These are phyloP conservation scores for Chaetomium fimeti DNA, from an alignment of 495 filamentous ascomycete species.

Conservation along the genomic window DNA sequence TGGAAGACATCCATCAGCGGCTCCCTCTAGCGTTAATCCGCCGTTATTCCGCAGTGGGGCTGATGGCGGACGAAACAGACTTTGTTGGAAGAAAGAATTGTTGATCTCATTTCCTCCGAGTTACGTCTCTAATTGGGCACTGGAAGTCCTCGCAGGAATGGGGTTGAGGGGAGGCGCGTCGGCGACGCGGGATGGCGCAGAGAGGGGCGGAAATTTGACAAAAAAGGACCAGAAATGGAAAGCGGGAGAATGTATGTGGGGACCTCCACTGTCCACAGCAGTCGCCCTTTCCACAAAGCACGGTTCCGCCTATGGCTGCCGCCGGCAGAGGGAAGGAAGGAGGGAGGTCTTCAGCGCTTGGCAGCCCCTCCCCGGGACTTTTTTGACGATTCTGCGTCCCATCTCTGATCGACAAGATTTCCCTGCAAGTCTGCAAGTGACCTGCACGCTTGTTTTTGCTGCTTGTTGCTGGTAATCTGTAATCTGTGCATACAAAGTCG, in stretches of 20 bases:
- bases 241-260: conserved; percentile 9
- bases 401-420: conserved; percentile 3
- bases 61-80: too few relatives aligned
- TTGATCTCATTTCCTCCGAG: not conserved
- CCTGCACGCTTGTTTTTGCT: conserved; percentile 1
- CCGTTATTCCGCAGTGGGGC: too few relatives aligned
- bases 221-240: not conserved
- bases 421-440: not conserved
- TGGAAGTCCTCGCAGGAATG: not conserved
- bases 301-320: too few relatives aligned
- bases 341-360: not conserved
- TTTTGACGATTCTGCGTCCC: conserved; percentile 5
- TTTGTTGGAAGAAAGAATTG: too few relatives aligned
- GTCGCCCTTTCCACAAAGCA: not conserved
- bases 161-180: not conserved
- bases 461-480: not conserved
- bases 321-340: too few relatives aligned
- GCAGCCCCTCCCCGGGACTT: conserved; percentile 2
- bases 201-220: conserved; percentile 3
- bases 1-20: too few relatives aligned
- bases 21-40: too few relatives aligned
- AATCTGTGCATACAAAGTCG: too few relatives aligned
- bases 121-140: not conserved
- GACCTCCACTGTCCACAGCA: not conserved
- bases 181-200: conserved; percentile 12